Conservation (phyloP, 1,284 basidiomycete genomes). For the Gastroboletus turbinatus region DNA sequence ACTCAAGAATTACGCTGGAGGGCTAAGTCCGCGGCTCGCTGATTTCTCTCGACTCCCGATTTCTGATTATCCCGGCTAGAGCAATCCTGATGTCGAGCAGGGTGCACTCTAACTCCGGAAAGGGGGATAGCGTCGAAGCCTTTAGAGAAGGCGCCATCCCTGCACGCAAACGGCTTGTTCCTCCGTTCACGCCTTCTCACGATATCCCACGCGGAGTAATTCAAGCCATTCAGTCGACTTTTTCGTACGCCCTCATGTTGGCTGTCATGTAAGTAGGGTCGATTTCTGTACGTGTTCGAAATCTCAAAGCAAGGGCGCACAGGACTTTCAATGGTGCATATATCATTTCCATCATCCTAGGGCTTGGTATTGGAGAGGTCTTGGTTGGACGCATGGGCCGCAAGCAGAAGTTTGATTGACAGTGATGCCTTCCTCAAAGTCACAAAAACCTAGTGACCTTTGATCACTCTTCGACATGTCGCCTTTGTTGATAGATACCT, state of each 20-base stretch:
- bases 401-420: slow-evolving; percentile 10
- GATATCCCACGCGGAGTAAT: slow-evolving; percentile 64
- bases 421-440: background rate
- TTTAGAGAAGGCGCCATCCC: background rate
- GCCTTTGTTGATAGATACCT: background rate
- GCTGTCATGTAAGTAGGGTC: slow-evolving; percentile 59
- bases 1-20: slow-evolving; percentile 58
- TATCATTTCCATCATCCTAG: slow-evolving; percentile 62
- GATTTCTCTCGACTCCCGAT: background rate
- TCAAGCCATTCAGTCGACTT: slow-evolving; percentile 53
- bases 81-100: background rate
- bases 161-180: slow-evolving; percentile 34
- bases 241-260: slow-evolving; percentile 67
- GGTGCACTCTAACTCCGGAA: background rate
- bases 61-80: slow-evolving; percentile 12
- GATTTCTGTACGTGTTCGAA: background rate
- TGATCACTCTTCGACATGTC: background rate
- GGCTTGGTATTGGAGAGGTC: slow-evolving; percentile 64
- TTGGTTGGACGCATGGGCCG: slow-evolving; percentile 57
- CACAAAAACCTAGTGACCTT: background rate
- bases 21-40: slow-evolving; percentile 45
- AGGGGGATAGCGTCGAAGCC: background rate
- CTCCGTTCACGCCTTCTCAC: slow-evolving; percentile 59
- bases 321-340: slow-evolving; percentile 77
- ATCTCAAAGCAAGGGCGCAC: slow-evolving; percentile 7